phyloP scores from a whole-genome alignment of 352 stramenopile genomes.

The Phytopythium ostracodes region DNA sequence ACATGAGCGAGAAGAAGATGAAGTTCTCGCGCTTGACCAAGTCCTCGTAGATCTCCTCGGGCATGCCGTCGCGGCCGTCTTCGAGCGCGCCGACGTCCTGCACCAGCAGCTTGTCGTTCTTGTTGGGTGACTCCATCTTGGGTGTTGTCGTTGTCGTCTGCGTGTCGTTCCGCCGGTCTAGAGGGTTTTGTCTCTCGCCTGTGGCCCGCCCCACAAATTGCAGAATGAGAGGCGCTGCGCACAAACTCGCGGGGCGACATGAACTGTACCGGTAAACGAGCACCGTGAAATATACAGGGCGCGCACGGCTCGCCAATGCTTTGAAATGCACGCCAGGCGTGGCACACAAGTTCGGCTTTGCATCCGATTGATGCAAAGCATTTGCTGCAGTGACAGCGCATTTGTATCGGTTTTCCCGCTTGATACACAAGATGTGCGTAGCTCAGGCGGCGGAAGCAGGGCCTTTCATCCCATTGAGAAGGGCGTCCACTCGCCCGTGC shows the following conservation, averaged over 20 bases:
- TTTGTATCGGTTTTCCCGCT: not conserved
- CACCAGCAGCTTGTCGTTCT: constrained; percentile 23
- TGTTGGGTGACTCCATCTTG: constrained; percentile 11
- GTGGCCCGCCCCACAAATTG: constrained; percentile 16
- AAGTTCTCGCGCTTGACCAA: constrained; percentile 23
- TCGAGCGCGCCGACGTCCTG: constrained; percentile 7
- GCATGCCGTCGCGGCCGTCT: constrained; percentile 21
- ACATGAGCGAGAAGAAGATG: constrained; percentile 53
- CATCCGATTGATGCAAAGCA: not conserved
- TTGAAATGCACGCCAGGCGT: not conserved
- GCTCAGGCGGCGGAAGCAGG: not conserved
- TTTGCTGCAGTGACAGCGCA: not conserved
- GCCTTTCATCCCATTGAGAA: no score
- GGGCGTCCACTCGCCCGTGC: no score
- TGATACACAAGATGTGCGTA: not conserved
- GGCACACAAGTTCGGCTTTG: not conserved
- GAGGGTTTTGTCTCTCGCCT: constrained; percentile 11
- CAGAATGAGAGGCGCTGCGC: not conserved
- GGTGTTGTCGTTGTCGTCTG: not conserved
- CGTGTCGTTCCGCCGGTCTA: not conserved
- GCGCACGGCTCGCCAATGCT: not conserved
- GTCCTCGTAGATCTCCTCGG: constrained; percentile 42
- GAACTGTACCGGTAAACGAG: no score
- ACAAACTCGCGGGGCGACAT: not conserved
- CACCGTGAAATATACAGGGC: not conserved